Percentiles rank a stretch among this genome's conserved stretches.
Evolutionary conservation across 768 basidiomycete species (phyloP).

Genomic region (Dentipellis sp.): DNA sequence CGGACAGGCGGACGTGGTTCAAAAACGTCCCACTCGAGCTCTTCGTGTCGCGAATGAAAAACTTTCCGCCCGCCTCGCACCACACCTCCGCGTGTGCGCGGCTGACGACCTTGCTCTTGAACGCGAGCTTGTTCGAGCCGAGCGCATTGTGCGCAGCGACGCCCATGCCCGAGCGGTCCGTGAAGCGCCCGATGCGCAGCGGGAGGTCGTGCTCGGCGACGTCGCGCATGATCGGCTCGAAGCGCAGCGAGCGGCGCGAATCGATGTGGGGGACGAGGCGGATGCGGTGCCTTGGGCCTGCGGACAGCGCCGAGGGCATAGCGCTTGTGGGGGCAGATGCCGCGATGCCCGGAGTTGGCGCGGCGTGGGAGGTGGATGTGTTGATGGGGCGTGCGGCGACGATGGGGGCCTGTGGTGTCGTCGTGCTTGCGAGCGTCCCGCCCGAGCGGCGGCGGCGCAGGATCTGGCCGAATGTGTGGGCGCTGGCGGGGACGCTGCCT

Average conservation of each 20-base stretch:
- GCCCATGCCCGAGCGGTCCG: slow-evolving; percentile 68
- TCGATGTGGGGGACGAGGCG: slow-evolving; percentile 95
- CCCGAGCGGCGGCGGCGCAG: slow-evolving; percentile 60
- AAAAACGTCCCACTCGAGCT: slow-evolving; percentile 89
- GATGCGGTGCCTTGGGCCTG: slow-evolving; percentile 53
- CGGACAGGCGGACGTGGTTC: slow-evolving; percentile 85
- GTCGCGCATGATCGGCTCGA: slow-evolving; percentile 88
- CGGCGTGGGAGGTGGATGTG: neutral
- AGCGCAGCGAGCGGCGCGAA: slow-evolving; percentile 77
- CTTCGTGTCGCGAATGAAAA: slow-evolving; percentile 87
- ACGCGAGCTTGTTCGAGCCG: slow-evolving; percentile 80
- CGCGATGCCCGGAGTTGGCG: slow-evolving; percentile 8
- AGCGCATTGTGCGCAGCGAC: slow-evolving; percentile 57
- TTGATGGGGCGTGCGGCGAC: slow-evolving; percentile 12
- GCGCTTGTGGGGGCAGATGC: slow-evolving; percentile 17
- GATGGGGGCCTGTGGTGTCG: slow-evolving; percentile 18
- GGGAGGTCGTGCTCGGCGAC: slow-evolving; percentile 58
- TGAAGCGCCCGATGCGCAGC: slow-evolving; percentile 90
- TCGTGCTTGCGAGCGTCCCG: slow-evolving; percentile 34
- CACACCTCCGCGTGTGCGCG: slow-evolving; percentile 94
- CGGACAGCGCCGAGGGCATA: slow-evolving; percentile 10
- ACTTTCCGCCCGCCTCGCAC: slow-evolving; percentile 58
- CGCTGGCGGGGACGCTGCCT: slow-evolving; percentile 11
- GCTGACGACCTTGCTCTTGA: slow-evolving; percentile 93
- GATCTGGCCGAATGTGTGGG: slow-evolving; percentile 54